phyloP scores from a whole-genome alignment of 768 basidiomycete genomes.

The Xerocomus potaroensis region DNA sequence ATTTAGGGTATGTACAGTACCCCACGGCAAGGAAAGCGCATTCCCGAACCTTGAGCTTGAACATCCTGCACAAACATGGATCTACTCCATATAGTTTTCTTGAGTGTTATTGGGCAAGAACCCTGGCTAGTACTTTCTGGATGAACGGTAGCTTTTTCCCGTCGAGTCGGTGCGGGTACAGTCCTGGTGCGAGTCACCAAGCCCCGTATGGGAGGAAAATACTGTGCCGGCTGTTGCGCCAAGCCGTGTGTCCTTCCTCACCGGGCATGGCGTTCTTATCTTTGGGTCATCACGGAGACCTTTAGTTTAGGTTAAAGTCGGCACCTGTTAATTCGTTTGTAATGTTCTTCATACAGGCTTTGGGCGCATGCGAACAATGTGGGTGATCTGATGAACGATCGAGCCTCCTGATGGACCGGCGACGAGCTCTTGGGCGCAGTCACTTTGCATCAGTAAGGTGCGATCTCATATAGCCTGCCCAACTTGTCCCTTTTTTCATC shows the following conservation, averaged over 20 bases:
- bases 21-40: background rate
- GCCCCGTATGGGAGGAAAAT: no score
- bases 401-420: background rate
- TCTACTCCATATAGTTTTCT: background rate
- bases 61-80: background rate
- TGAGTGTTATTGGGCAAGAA: background rate
- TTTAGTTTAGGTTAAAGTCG: background rate
- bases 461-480: background rate
- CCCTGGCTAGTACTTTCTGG: background rate
- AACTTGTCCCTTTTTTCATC: background rate
- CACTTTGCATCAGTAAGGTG: background rate
- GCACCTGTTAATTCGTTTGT: background rate
- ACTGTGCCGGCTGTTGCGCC: no score
- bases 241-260: background rate
- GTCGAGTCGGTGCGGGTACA: no score
- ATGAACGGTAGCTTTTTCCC: background rate
- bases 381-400: background rate
- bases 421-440: background rate
- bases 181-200: no score
- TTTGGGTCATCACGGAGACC: background rate
- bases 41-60: background rate
- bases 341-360: background rate
- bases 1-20: background rate
- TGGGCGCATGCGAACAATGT: background rate
- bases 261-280: no score